Evolutionary conservation across 2,329 filamentous ascomycete species (phyloP), one percentile per base, ranked within the genome.

Genomic region (Xylaria sp.): DNA sequence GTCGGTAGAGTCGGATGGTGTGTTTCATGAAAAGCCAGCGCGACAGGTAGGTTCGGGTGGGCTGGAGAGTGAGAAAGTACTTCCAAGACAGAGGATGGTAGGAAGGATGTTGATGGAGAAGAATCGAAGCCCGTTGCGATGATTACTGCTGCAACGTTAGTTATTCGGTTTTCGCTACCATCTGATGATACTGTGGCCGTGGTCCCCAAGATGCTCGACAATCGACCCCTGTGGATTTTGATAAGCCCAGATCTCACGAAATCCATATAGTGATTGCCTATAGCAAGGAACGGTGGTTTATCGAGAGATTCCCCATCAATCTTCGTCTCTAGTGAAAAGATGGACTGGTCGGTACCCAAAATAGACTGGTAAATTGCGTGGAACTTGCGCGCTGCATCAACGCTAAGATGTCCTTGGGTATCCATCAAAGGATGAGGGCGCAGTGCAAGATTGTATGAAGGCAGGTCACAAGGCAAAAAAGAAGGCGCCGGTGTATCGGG

Each of bases 111-210:
- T 0, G 90, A 89, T 0, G 85, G 80, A 0, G 86, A 84, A 0
- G 91, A 85, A 5, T 89, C 86, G 75, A 93, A 97, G 1, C 93
- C 93, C 0, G 92, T 95, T 0, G 92, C 92, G 20, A 93, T 84
- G 1, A 97, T 83, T 12, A 96, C 84, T 0, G 89, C 91, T 0
- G 86, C 87, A 34, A 94, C 80, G 58, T 90, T 81, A 0, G 84
- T 76, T 3, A 93, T 77, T 32, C 76, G 72, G 2, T 78, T 72
- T 12, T 74, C 68, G 0, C 67, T 66, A 12, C 48, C 46, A 15
- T 58, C 23, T 0, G 75, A 75, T 1, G 74, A 74, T 20, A 83
- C 67, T 0, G 70, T 81, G 9, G 77, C 83, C 1, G 77, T 78
- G n/a, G 72, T 76, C 18, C 75, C 82, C 0, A 67, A 72, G 4